A percentile compares a stretch with the other conserved stretches of the same genome.
Conservation (phyloP, 2,329 filamentous ascomycete genomes). For the Cladosporium sp. region DNA sequence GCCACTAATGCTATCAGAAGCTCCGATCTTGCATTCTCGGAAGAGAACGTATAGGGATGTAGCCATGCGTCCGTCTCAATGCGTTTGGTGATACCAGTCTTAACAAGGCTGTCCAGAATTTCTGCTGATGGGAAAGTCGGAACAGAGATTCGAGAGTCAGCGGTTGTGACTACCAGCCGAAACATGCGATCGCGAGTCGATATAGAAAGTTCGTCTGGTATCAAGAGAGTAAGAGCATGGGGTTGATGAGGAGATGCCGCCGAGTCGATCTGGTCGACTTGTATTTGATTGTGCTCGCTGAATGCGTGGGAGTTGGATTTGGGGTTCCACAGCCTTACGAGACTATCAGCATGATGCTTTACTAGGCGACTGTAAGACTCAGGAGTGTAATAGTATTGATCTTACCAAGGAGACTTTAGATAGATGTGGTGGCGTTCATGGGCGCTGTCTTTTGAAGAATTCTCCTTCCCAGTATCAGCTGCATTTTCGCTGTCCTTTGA, state of each 20-base stretch:
- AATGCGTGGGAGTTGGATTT: slow-evolving; percentile 27
- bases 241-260: slow-evolving; percentile 27
- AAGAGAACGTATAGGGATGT: slow-evolving; percentile 27
- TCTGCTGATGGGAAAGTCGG: slow-evolving; percentile 28
- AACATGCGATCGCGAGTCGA: slow-evolving; percentile 27
- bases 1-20: slow-evolving; percentile 26
- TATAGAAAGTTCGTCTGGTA: slow-evolving; percentile 20
- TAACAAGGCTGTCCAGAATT: slow-evolving; percentile 27
- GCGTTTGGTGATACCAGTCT: slow-evolving; percentile 29
- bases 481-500: not conserved
- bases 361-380: no score
- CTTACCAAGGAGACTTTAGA: slow-evolving; percentile 14
- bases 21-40: slow-evolving; percentile 22
- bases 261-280: slow-evolving; percentile 25
- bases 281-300: slow-evolving; percentile 24
- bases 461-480: not conserved
- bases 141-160: slow-evolving; percentile 24
- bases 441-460: not conserved
- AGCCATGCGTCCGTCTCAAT: slow-evolving; percentile 31
- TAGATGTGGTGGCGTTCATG: slow-evolving; percentile 14
- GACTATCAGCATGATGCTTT: not conserved
- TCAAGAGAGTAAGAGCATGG: slow-evolving; percentile 20
- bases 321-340: slow-evolving; percentile 23
- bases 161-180: slow-evolving; percentile 27
- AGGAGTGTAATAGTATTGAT: not conserved